phyloP scores from a whole-genome alignment of 1,284 basidiomycete species.

The Flammula alnicola region DNA sequence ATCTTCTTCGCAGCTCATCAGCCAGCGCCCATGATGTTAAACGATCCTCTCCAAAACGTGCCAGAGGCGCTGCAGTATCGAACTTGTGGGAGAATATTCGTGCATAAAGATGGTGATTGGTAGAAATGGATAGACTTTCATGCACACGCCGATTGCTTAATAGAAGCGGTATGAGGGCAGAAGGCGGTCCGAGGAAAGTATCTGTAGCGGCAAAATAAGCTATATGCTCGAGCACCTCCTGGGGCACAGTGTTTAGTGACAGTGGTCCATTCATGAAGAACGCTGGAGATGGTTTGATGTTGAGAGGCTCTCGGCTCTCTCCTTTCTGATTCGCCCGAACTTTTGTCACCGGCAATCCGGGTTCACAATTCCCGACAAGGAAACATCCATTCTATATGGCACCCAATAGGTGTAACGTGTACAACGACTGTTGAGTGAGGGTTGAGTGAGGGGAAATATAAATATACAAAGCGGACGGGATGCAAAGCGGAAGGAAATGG shows the following conservation, averaged over 20 bases:
- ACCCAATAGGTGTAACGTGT: too few species aligned
- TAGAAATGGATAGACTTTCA: constrained; percentile 46
- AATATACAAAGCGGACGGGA: too few species aligned
- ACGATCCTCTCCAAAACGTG: constrained; percentile 54
- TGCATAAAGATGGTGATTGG: constrained; percentile 71
- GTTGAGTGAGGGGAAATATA: not conserved
- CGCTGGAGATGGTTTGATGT: constrained; percentile 10
- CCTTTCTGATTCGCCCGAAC: constrained; percentile 9
- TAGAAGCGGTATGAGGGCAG: constrained; percentile 56
- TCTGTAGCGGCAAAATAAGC: constrained; percentile 58
- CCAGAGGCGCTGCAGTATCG: constrained; percentile 59
- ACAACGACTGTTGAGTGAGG: not conserved
- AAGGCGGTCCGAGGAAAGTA: constrained; percentile 57
- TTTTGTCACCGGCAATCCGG: constrained; percentile 21
- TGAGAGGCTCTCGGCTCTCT: constrained; percentile 5
- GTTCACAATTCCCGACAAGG: not conserved
- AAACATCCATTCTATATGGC: too few species aligned
- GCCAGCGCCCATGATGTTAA: constrained; percentile 51
- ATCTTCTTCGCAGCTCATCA: constrained; percentile 62
- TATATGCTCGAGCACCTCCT: constrained; percentile 74
- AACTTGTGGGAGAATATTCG: constrained; percentile 71
- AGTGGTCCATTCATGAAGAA: constrained; percentile 23
- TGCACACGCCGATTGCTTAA: constrained; percentile 56
- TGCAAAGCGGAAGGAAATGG: too few species aligned
- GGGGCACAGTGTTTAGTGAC: constrained; percentile 53